These are phyloP conservation scores for Pleurotus djamor DNA, from an alignment of 768 basidiomycete genomes.

Conservation along the genomic window DNA sequence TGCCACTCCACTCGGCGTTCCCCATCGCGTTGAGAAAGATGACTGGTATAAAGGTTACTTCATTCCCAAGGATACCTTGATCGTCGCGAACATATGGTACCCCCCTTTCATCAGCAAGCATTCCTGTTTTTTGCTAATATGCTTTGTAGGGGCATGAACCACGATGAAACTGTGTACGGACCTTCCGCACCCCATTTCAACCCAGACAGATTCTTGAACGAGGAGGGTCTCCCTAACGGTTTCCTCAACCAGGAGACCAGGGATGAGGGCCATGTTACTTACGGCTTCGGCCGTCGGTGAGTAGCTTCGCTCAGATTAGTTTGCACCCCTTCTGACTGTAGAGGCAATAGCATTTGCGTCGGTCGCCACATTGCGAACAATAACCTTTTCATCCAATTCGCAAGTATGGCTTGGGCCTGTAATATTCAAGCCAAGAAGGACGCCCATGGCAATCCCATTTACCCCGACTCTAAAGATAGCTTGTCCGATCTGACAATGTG, in stretches of 20 bases:
- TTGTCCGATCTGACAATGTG: conserved; percentile 2
- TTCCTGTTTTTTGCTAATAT: not conserved
- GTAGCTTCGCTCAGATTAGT: not conserved
- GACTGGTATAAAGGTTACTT: conserved; percentile 38
- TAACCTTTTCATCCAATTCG: conserved; percentile 29
- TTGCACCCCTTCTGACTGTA: not conserved
- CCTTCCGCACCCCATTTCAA: conserved; percentile 46
- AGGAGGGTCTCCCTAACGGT: conserved; percentile 1
- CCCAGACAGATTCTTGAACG: conserved; percentile 43
- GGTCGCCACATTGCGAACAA: conserved; percentile 33
- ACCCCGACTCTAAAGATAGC: conserved; percentile 14
- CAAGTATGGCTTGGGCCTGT: conserved; percentile 32
- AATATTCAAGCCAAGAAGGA: conserved; percentile 23
- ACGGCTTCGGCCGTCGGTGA: conserved; percentile 27
- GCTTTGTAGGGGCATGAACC: conserved; percentile 44
- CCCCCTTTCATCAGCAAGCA: not conserved
- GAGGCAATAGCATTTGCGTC: conserved; percentile 25
- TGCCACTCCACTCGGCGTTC: conserved; percentile 25
- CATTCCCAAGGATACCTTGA: conserved; percentile 47
- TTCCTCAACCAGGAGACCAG: conserved; percentile 18
- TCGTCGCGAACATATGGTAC: conserved; percentile 47
- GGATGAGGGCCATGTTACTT: conserved; percentile 26
- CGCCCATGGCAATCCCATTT: conserved; percentile 13
- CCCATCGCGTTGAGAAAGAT: conserved; percentile 44
- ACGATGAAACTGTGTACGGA: conserved; percentile 38